phyloP scores from a whole-genome alignment of 2,329 filamentous ascomycete species.

The Neofusicoccum kwambonambiense region DNA sequence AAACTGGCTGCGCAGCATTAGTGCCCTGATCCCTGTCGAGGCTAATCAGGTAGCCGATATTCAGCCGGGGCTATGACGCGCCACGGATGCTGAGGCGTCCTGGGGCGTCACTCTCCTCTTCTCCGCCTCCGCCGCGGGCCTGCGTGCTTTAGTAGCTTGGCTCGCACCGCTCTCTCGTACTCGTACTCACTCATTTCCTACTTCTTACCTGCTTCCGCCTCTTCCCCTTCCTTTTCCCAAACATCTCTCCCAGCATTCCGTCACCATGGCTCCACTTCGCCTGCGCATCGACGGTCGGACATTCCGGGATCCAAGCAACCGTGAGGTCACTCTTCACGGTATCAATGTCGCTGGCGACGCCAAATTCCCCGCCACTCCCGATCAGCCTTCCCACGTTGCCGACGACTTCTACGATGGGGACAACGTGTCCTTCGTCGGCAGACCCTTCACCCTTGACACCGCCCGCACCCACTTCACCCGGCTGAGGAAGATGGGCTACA shows the following conservation, averaged over 20 bases:
- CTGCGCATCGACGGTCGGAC: conserved; percentile 80
- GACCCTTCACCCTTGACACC: conserved; percentile 80
- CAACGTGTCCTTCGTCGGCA: conserved; percentile 80
- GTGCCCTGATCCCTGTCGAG: too few relatives aligned
- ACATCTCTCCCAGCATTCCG: not conserved
- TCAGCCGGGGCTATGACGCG: not conserved
- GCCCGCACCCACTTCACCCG: conserved; percentile 84
- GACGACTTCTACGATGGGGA: conserved; percentile 91
- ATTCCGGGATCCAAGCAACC: conserved; percentile 78
- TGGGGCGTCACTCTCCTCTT: conserved; percentile 4
- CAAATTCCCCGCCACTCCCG: conserved; percentile 80
- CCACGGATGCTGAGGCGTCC: not conserved
- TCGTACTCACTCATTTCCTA: conserved; percentile 8
- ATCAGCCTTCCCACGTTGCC: conserved; percentile 74
- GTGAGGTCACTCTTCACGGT: conserved; percentile 84
- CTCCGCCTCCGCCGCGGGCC: conserved; percentile 13
- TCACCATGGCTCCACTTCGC: conserved; percentile 68
- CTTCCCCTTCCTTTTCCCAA: not conserved
- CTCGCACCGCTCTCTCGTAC: conserved; percentile 10
- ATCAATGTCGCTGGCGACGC: conserved; percentile 92
- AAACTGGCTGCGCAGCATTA: too few relatives aligned
- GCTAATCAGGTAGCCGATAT: not conserved
- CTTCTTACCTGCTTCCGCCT: conserved; percentile 1
- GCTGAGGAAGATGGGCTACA: conserved; percentile 87
- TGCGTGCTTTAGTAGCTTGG: not conserved